Evolutionary conservation across 805 yeast species (phyloP), one percentile per base, ranked within the genome.

Genomic region (Novakomyces olei): DNA sequence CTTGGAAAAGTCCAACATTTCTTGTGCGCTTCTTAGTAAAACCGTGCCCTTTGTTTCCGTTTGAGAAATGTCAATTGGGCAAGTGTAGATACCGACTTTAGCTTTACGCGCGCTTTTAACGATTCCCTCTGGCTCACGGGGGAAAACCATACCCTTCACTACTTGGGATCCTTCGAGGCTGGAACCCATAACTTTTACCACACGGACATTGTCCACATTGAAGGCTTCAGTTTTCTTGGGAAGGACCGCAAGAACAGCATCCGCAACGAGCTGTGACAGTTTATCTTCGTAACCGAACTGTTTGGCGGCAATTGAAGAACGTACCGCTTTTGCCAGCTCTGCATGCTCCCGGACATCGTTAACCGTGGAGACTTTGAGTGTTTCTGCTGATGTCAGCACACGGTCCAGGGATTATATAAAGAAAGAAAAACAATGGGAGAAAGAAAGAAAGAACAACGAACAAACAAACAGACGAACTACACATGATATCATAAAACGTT

Each of bases 31-130:
- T 58, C 88, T 94, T 42, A 88, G 65, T 46, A 88, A 61, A 31
- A 88, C 98, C 10, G 98, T 88, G 32, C 98, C 96, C 58, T 85
- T 85, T 15, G 96, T 85, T 58, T 88, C 98, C n/a, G 98, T 83
- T 38, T 81, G 74, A 9, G 94, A 74, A 38, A 79, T 79, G 55
- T 88, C 98, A 35, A 88, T 69, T 18, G 96, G 95, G 53, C 92
- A 74, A 5, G 93, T 80, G 59, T 63, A 88, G 2, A 81, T 83
- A 6, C 78, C 98, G 29, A 88, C 96, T 51, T 79, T 81, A 12
- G 91, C 69, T 44, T 64, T 69, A 6, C 45, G 50, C 36, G 75
- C 58, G 39, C 71, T 65, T 50, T 79, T 80, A 32, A 83, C 55
- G 42, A 69, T 72, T 10, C 95, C 91, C 53, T 85, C 96, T n/a